phyloP scores from a whole-genome alignment of 352 stramenopile genomes.

The Phytophthora nicotianae region DNA sequence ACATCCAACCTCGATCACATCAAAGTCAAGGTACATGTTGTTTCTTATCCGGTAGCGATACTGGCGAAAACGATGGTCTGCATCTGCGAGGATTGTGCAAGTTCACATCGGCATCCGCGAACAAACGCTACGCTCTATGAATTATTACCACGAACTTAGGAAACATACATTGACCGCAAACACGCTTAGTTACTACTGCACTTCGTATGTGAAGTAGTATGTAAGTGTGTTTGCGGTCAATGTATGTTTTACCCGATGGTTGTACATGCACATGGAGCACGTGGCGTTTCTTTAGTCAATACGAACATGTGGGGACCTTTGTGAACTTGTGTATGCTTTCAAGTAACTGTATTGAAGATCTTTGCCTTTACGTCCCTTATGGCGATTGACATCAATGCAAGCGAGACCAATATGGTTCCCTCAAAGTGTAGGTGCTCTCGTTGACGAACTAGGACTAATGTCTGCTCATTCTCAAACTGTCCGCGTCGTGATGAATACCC shows the following conservation, averaged over 20 bases:
- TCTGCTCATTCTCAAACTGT: conserved; percentile 19
- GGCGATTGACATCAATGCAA: background rate
- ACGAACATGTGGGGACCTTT: conserved; percentile 6
- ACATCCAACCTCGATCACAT: background rate
- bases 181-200: too few species aligned
- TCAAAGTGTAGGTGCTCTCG: background rate
- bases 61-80: background rate
- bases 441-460: background rate
- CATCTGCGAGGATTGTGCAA: background rate
- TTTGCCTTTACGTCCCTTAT: conserved; percentile 6
- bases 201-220: too few species aligned
- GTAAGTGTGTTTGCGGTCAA: conserved; percentile 6
- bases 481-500: conserved; percentile 6
- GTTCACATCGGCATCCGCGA: background rate
- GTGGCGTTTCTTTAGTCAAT: conserved; percentile 8
- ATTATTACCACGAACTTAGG: too few species aligned
- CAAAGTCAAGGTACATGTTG: background rate
- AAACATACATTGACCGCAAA: too few species aligned
- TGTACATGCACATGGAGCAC: conserved; percentile 1
- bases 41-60: background rate
- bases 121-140: too few species aligned
- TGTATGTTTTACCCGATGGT: conserved; percentile 2
- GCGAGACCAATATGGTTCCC: background rate
- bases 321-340: conserved; percentile 14
- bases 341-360: conserved; percentile 1